These are phyloP conservation scores for Osmozyma mogii DNA, from an alignment of 805 yeast genomes.

Conservation along the genomic window DNA sequence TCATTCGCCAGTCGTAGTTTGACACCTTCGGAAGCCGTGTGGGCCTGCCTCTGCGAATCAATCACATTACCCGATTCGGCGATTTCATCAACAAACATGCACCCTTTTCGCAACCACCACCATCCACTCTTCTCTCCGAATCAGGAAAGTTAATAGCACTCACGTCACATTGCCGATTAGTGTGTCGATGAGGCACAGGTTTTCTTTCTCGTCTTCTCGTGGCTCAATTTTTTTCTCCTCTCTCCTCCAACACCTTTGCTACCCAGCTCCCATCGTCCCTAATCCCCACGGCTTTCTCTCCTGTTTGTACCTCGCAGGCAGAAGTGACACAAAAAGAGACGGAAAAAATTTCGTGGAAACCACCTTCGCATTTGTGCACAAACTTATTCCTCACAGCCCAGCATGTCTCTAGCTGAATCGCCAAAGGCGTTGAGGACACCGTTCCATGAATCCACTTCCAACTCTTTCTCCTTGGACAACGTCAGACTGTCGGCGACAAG, in stretches of 20 bases:
- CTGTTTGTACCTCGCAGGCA: background rate
- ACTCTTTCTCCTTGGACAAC: slow-evolving; percentile 6
- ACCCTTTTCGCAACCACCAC: background rate
- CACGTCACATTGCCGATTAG: background rate
- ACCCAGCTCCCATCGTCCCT: background rate
- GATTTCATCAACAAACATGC: background rate
- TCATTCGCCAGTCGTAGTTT: background rate
- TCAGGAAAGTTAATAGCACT: background rate
- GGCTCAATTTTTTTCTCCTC: background rate
- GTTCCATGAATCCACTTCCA: slow-evolving; percentile 10
- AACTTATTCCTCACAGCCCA: background rate
- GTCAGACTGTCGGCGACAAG: slow-evolving; percentile 1
- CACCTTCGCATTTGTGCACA: background rate
- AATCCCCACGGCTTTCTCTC: background rate
- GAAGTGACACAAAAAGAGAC: background rate
- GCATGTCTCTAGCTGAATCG: no score
- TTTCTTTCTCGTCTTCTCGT: background rate
- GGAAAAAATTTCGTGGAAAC: background rate
- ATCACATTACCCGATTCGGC: background rate
- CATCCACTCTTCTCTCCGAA: background rate
- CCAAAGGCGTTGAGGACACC: slow-evolving; percentile 9
- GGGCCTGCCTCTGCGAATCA: background rate
- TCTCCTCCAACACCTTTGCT: background rate
- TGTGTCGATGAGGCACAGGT: background rate
- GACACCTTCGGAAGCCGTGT: background rate